Conservation (phyloP, 1,284 basidiomycete genomes). For the Sanghuangporus baumii region DNA sequence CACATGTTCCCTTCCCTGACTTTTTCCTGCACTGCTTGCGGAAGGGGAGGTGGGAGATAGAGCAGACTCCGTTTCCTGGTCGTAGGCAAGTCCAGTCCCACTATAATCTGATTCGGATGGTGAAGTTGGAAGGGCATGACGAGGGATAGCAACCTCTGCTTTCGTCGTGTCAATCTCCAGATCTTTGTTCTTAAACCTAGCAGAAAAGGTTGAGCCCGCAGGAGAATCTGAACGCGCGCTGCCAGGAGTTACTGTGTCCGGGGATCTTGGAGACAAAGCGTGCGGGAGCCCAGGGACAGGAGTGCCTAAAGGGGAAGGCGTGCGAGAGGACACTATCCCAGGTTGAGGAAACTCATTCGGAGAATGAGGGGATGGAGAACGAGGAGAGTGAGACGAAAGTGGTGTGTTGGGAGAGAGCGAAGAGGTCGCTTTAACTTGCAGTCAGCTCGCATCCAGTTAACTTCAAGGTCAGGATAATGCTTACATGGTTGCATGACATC, state of each 20-base stretch:
- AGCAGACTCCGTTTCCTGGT: conserved; percentile 23
- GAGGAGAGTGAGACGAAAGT: conserved; percentile 30
- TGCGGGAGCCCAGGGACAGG: conserved; percentile 9
- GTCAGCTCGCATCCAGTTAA: conserved; percentile 13
- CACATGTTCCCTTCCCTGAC: conserved; percentile 14
- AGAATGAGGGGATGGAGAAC: conserved; percentile 30
- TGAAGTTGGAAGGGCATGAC: conserved; percentile 17
- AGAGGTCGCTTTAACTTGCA: conserved; percentile 25
- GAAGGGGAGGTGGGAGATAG: conserved; percentile 17
- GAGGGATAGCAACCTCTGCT: conserved; percentile 10
- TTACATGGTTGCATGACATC: conserved; percentile 33
- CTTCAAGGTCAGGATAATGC: conserved; percentile 18
- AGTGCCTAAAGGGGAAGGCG: conserved; percentile 26
- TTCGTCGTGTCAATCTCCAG: conserved; percentile 10
- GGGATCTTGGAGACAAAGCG: conserved; percentile 12
- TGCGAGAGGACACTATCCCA: conserved; percentile 23
- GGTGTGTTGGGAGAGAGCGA: conserved; percentile 32
- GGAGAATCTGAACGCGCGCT: conserved; percentile 6
- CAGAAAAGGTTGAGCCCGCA: background rate
- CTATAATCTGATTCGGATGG: conserved; percentile 27
- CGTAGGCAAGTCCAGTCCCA: conserved; percentile 21
- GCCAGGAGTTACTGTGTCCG: conserved; percentile 8
- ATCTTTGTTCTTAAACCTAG: conserved; percentile 4
- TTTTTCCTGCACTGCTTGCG: conserved; percentile 9
- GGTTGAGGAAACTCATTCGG: conserved; percentile 14